A percentile compares a stretch with the other conserved stretches of the same genome.
Conservation (phyloP, 164 flowering plant genomes). For the Protea cynaroides region DNA sequence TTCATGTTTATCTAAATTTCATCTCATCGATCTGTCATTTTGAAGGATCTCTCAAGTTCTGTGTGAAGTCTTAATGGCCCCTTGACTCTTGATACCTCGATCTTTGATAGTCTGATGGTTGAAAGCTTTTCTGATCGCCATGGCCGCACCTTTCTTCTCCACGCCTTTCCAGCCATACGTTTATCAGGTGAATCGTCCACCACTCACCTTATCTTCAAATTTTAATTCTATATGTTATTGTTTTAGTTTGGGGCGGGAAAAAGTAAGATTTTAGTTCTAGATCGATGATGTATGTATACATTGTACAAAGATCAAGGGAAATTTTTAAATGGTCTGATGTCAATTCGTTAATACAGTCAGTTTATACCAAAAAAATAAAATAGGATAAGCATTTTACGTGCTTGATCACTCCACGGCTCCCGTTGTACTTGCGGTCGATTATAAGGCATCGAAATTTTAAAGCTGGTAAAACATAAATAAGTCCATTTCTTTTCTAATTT, state of each 20-base stretch:
- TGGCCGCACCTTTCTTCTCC: constrained; percentile 76
- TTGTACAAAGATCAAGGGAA: not conserved
- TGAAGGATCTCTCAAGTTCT: constrained; percentile 1
- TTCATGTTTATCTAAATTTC: not conserved
- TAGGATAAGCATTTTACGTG: too few relatives aligned
- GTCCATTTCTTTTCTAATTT: too few relatives aligned
- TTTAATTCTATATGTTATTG: too few relatives aligned
- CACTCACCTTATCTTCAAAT: too few relatives aligned
- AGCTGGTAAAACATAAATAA: too few relatives aligned
- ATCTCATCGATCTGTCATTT: constrained; percentile 1
- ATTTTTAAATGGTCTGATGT: not conserved
- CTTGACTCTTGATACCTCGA: not conserved
- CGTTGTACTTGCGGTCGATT: too few relatives aligned
- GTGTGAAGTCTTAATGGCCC: constrained; percentile 1
- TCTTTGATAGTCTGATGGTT: not conserved
- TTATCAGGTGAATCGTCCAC: constrained; percentile 39
- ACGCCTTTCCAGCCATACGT: constrained; percentile 72
- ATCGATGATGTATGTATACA: constrained; percentile 11
- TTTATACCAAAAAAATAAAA: too few relatives aligned
- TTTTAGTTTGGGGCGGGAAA: too few relatives aligned
- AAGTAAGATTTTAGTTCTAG: too few relatives aligned
- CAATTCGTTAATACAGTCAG: too few relatives aligned
- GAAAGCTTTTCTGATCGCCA: constrained; percentile 14
- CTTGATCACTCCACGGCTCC: too few relatives aligned
- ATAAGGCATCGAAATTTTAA: too few relatives aligned